phyloP scores from a whole-genome alignment of 345 rosid species.

The Adansonia digitata region DNA sequence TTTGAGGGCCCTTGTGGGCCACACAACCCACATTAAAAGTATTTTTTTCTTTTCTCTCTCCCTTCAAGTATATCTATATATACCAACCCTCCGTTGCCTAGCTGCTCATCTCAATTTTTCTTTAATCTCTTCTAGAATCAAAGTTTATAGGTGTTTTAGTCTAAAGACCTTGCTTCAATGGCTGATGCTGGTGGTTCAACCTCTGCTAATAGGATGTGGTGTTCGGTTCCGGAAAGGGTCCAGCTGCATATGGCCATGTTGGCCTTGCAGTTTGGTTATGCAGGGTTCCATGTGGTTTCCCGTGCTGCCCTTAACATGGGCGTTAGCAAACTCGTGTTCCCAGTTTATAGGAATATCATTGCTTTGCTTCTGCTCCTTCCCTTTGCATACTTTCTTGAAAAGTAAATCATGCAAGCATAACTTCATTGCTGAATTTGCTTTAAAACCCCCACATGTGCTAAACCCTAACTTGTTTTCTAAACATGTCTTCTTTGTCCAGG shows the following conservation, averaged over 20 bases:
- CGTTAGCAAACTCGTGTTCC: conserved; percentile 87
- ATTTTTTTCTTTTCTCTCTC: not conserved
- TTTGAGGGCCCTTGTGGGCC: conserved; percentile 28
- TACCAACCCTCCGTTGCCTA: conserved; percentile 19
- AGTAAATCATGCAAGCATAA: conserved; percentile 34
- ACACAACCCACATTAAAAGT: not conserved
- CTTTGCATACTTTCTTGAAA: conserved; percentile 93
- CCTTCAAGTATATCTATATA: conserved; percentile 25
- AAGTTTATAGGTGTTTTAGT: not conserved
- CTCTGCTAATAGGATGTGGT: conserved; percentile 45
- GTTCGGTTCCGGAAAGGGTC: conserved; percentile 73
- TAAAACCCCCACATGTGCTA: not conserved
- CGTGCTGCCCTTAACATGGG: conserved; percentile 99
- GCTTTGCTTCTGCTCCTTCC: conserved; percentile 90
- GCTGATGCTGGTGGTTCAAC: conserved; percentile 52
- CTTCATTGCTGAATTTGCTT: not conserved
- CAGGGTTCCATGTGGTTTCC: conserved; percentile 96
- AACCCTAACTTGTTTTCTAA: conserved; percentile 4
- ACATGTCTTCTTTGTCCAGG: conserved; percentile 35
- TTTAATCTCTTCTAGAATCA: not conserved
- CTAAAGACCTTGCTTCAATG: conserved; percentile 30
- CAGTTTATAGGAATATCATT: conserved; percentile 92
- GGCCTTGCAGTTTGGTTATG: conserved; percentile 94
- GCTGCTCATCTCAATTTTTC: conserved; percentile 7
- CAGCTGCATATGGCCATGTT: conserved; percentile 97